phyloP scores from a whole-genome alignment of 192 early-diverging fungal genomes.

The Chytriomyces hyalinus region DNA sequence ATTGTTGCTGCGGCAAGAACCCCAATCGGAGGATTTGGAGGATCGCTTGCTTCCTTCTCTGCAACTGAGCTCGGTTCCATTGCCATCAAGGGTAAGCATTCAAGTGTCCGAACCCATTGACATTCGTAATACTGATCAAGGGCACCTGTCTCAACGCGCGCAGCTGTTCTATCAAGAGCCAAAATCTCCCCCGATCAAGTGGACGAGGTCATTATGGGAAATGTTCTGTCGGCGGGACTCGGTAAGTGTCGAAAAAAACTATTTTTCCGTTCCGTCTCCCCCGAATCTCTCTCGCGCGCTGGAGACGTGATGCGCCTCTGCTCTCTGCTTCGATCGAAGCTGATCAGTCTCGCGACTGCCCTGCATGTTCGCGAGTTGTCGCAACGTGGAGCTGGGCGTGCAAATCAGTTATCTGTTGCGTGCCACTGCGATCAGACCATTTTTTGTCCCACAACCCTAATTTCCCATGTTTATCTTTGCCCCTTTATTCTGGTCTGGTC shows the following conservation, averaged over 20 bases:
- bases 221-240: slow-evolving; percentile 87
- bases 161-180: slow-evolving; percentile 76
- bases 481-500: neutral
- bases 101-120: neutral
- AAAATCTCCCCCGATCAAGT: slow-evolving; percentile 79
- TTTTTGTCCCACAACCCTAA: neutral
- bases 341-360: too few relatives aligned
- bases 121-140: neutral
- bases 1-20: slow-evolving; percentile 91
- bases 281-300: neutral
- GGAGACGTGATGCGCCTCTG: too few relatives aligned
- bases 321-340: too few relatives aligned
- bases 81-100: slow-evolving; percentile 78
- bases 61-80: slow-evolving; percentile 85
- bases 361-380: too few relatives aligned
- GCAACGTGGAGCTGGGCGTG: too few relatives aligned
- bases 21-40: slow-evolving; percentile 89
- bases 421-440: neutral
- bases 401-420: too few relatives aligned
- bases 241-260: slow-evolving; percentile 42
- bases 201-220: slow-evolving; percentile 96
- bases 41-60: slow-evolving; percentile 80
- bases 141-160: neutral
- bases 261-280: neutral
- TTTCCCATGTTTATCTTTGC: neutral